Evolutionary conservation across 192 early-diverging fungal species (phyloP).

Genomic region (Kappamyces sp.): DNA sequence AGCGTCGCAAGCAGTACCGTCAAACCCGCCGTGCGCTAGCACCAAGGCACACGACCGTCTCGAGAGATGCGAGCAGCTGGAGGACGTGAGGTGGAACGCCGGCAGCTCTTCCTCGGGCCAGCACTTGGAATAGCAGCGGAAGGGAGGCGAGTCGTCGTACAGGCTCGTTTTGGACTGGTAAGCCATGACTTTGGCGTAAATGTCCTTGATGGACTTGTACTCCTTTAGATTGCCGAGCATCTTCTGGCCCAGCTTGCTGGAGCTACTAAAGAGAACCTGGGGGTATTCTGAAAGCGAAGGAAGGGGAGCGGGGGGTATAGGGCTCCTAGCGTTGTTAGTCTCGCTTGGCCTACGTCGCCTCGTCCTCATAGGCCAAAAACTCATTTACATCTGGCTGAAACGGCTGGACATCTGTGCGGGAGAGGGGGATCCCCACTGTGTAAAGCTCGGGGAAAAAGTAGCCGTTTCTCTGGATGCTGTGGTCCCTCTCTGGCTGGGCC

Average conservation of each 20-base stretch:
- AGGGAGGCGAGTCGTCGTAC: constrained; percentile 1
- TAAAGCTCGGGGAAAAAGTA: no score
- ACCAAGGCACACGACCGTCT: no score
- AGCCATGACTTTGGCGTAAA: constrained; percentile 57
- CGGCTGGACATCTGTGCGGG: no score
- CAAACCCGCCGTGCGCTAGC: constrained; percentile 85
- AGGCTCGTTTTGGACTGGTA: constrained; percentile 22
- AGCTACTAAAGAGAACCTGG: constrained; percentile 9
- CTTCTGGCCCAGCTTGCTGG: constrained; percentile 16
- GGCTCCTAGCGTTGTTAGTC: no score
- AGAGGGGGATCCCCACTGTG: no score
- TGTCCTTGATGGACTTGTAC: constrained; percentile 46
- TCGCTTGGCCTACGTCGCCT: no score
- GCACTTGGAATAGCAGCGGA: no score
- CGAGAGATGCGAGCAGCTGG: not conserved
- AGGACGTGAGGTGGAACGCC: not conserved
- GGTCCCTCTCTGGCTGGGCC: no score
- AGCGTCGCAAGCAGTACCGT: constrained; percentile 41
- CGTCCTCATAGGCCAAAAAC: no score
- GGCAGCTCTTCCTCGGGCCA: constrained; percentile 1
- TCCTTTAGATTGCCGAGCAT: constrained; percentile 43
- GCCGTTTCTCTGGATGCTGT: no score
- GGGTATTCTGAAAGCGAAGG: constrained; percentile 33
- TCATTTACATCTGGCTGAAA: no score
- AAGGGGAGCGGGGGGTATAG: constrained; percentile 5